These are phyloP conservation scores for Pyrenophora graminea DNA, from an alignment of 2,329 filamentous ascomycete species.

Conservation along the genomic window DNA sequence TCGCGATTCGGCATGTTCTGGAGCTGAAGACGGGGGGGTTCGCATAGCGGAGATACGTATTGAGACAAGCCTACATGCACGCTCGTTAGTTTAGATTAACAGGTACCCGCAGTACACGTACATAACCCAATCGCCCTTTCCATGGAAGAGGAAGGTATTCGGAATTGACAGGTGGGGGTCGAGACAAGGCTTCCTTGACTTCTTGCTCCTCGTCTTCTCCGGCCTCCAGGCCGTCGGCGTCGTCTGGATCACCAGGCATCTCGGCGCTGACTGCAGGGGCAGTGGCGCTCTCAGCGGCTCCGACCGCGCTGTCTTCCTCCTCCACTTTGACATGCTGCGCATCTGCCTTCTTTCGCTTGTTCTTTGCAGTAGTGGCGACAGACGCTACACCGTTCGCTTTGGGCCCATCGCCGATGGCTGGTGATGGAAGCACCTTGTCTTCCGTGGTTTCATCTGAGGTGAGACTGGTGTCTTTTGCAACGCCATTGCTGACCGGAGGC, in stretches of 20 bases:
- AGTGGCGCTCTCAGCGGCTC: constrained; percentile 19
- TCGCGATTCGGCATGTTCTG: constrained; percentile 86
- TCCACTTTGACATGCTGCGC: constrained; percentile 35
- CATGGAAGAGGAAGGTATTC: constrained; percentile 83
- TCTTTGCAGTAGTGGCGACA: constrained; percentile 22
- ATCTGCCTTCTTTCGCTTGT: constrained; percentile 31
- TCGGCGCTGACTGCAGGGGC: constrained; percentile 20
- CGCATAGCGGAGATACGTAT: constrained; percentile 83
- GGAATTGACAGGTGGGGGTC: constrained; percentile 81
- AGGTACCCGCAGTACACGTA: constrained; percentile 51
- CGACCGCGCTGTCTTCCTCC: constrained; percentile 16
- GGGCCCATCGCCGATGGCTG: constrained; percentile 16
- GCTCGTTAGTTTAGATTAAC: constrained; percentile 23
- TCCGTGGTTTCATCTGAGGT: constrained; percentile 23
- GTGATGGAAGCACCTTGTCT: constrained; percentile 14
- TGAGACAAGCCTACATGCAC: constrained; percentile 72
- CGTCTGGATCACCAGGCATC: constrained; percentile 55
- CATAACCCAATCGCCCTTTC: constrained; percentile 88
- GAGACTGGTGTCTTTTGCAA: constrained; percentile 18
- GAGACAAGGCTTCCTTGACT: constrained; percentile 60
- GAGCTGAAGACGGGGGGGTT: constrained; percentile 88
- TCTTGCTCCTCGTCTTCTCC: constrained; percentile 61
- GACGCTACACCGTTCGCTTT: constrained; percentile 12
- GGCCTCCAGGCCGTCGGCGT: constrained; percentile 43
- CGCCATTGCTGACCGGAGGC: constrained; percentile 14